Evolutionary conservation across 2,329 filamentous ascomycete species (phyloP).

Genomic region (Amylocarpus encephaloides): DNA sequence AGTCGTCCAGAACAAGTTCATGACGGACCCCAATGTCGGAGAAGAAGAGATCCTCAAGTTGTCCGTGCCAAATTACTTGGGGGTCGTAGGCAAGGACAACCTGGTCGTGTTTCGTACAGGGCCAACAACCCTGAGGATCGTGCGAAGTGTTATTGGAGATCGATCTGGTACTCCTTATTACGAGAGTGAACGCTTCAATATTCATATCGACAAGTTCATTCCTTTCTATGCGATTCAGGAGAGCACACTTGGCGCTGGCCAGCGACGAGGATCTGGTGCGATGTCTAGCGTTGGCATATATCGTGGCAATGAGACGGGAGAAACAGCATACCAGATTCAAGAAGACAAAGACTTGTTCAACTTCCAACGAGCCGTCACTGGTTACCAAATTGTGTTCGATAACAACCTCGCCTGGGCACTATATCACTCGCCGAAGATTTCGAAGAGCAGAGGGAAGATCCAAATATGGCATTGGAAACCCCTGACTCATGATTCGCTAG

Average conservation of each 20-base stretch:
- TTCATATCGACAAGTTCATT: slow-evolving; percentile 6
- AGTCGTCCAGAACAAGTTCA: background rate
- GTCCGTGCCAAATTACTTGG: background rate
- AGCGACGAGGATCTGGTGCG: background rate
- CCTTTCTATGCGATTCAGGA: slow-evolving; percentile 6
- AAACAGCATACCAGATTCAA: slow-evolving; percentile 2
- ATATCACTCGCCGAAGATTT: slow-evolving; percentile 1
- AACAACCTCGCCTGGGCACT: slow-evolving; percentile 4
- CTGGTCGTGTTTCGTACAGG: slow-evolving; percentile 4
- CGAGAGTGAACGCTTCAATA: slow-evolving; percentile 9
- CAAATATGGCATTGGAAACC: slow-evolving; percentile 14
- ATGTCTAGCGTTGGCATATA: slow-evolving; percentile 2
- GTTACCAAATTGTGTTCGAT: slow-evolving; percentile 10
- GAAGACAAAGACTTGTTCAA: slow-evolving; percentile 2
- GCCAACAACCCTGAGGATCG: slow-evolving; percentile 3
- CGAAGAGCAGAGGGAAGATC: background rate
- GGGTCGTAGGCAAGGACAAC: slow-evolving; percentile 3
- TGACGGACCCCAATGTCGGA: slow-evolving; percentile 1
- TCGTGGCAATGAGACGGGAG: slow-evolving; percentile 9
- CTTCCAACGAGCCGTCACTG: slow-evolving; percentile 10
- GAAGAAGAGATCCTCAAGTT: slow-evolving; percentile 5
- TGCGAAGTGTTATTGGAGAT: slow-evolving; percentile 1
- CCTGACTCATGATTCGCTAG: background rate
- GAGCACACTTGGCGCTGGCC: background rate
- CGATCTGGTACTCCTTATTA: background rate